Evolutionary conservation across 2,329 filamentous ascomycete species (phyloP).

Genomic region (Clonostachys chloroleuca): DNA sequence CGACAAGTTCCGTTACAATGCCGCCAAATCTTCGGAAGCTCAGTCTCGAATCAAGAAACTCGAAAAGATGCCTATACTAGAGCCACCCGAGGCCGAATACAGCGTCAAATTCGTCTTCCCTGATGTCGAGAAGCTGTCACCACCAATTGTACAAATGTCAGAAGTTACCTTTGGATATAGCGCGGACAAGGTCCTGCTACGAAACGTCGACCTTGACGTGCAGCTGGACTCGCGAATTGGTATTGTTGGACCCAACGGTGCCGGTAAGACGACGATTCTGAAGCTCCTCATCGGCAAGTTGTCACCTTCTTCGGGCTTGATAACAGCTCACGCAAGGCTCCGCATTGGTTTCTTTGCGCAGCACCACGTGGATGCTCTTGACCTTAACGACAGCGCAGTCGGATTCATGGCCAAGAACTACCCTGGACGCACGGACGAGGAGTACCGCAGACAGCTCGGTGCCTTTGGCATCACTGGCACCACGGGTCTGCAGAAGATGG

Average conservation of each 20-base stretch:
- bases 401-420: conserved; percentile 94
- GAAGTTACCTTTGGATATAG: conserved; percentile 88
- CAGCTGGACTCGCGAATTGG: conserved; percentile 97
- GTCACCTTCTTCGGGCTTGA: conserved; percentile 70
- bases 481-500: conserved; percentile 96
- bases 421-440: conserved; percentile 88
- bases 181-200: conserved; percentile 72
- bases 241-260: conserved; percentile 98
- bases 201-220: conserved; percentile 88
- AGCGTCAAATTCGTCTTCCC: conserved; percentile 96
- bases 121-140: conserved; percentile 94
- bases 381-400: conserved; percentile 83
- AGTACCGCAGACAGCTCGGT: conserved; percentile 91
- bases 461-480: conserved; percentile 90
- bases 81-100: conserved; percentile 89
- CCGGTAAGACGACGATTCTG: conserved; percentile 96
- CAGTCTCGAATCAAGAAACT: conserved; percentile 99
- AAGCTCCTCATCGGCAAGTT: conserved; percentile 94
- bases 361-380: conserved; percentile 94
- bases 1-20: conserved; percentile 99
- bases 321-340: conserved; percentile 83
- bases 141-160: conserved; percentile 96
- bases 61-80: conserved; percentile 91
- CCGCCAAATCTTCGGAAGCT: conserved; percentile 95
- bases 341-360: conserved; percentile 96